Conservation (phyloP, 2,329 filamentous ascomycete genomes). For the Scytalidium lignicola region DNA sequence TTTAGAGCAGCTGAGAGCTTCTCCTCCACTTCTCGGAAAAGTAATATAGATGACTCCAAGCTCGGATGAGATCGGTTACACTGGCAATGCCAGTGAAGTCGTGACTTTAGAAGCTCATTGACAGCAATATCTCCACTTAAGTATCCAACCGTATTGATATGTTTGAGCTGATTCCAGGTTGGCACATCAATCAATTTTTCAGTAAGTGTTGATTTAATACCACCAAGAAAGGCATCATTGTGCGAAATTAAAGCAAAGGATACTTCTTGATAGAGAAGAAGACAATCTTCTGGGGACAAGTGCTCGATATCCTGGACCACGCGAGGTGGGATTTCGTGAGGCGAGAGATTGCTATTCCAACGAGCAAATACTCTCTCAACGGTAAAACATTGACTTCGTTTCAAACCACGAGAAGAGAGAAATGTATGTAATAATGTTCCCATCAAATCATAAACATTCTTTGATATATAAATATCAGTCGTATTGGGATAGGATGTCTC, state of each 20-base stretch:
- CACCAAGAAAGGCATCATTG: slow-evolving; percentile 22
- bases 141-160: slow-evolving; percentile 33
- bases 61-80: slow-evolving; percentile 30
- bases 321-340: slow-evolving; percentile 26
- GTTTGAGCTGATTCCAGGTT: slow-evolving; percentile 32
- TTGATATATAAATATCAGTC: slow-evolving; percentile 36
- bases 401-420: slow-evolving; percentile 34
- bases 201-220: slow-evolving; percentile 28
- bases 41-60: slow-evolving; percentile 24
- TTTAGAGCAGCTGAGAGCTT: slow-evolving; percentile 7
- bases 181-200: slow-evolving; percentile 33
- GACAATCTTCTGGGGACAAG: slow-evolving; percentile 34
- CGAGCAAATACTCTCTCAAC: slow-evolving; percentile 32
- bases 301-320: slow-evolving; percentile 35
- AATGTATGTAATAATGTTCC: slow-evolving; percentile 41
- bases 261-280: slow-evolving; percentile 33
- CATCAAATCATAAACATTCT: slow-evolving; percentile 35
- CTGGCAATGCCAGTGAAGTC: slow-evolving; percentile 36
- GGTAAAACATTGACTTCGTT: slow-evolving; percentile 35
- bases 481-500: slow-evolving; percentile 14
- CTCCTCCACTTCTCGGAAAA: slow-evolving; percentile 33
- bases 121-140: slow-evolving; percentile 31
- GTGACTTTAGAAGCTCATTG: slow-evolving; percentile 30
- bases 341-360: slow-evolving; percentile 27
- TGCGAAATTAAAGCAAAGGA: slow-evolving; percentile 4